Evolutionary conservation across 139 green algal species (phyloP).

Genomic region (Chlorella sp.): DNA sequence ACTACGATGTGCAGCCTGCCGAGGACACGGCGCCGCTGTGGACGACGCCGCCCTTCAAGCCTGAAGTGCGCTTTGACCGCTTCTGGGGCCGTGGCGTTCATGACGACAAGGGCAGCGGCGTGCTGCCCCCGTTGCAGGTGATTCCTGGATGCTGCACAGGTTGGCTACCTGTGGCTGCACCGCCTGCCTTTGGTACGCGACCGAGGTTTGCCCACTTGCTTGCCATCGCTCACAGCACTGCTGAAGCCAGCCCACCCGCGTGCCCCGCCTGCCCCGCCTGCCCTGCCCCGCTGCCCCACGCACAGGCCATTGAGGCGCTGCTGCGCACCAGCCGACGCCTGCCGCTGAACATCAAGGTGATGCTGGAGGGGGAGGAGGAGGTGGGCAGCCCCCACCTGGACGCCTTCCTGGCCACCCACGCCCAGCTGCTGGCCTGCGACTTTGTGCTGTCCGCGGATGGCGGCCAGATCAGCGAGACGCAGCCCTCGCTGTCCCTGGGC

Average conservation of each 20-base stretch:
- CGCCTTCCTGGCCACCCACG: conserved; percentile 61
- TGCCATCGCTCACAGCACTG: background rate
- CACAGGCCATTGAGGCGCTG: conserved; percentile 56
- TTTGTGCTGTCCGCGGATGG: conserved; percentile 74
- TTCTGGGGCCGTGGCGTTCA: conserved; percentile 65
- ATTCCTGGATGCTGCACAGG: too few species aligned
- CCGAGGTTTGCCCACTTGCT: too few species aligned
- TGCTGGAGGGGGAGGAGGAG: conserved; percentile 77
- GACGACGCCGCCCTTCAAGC: conserved; percentile 60
- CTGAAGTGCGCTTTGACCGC: conserved; percentile 44
- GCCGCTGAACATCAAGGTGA: conserved; percentile 74
- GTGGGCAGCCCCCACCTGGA: conserved; percentile 39
- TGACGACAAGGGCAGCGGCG: conserved; percentile 70
- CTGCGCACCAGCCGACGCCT: conserved; percentile 31
- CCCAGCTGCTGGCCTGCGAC: conserved; percentile 51
- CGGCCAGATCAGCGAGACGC: conserved; percentile 41
- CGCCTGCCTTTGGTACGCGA: too few species aligned
- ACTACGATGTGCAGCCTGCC: conserved; percentile 78
- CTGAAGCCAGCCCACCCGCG: background rate
- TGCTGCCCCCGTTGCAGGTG: conserved; percentile 66
- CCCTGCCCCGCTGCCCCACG: background rate
- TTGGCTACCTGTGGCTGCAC: too few species aligned
- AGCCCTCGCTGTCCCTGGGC: conserved; percentile 13
- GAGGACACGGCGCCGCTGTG: conserved; percentile 69
- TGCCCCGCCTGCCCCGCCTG: background rate